Base-by-base conservation (phyloP, 2,329 filamentous ascomycete species). In the Clonostachys byssicola region DNA sequence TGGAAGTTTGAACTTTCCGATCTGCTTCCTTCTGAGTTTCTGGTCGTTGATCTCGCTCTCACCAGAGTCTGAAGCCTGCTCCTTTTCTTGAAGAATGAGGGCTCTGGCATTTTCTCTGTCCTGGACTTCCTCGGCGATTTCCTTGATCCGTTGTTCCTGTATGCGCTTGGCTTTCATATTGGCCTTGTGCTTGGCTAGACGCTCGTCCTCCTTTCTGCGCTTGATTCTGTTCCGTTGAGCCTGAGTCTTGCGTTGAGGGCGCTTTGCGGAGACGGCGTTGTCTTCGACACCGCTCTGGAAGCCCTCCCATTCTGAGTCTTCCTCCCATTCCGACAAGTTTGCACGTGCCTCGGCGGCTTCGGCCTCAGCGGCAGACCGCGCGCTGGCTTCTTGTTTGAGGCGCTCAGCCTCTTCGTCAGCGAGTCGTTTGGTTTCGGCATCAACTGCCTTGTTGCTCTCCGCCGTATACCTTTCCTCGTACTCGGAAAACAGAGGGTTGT, bases 281-380 rank as follows among this genome's bases (percentile, higher is more conserved):
- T 89, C 86, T 56, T 90, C 86, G 10, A 78, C 81, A 47, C 89
- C 91, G 62, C 89, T 96, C 70, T 96, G 86, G 54, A 90, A 83
- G 0, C 88, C 88, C 65, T 92, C 92, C 90, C 91, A 96, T 13
- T 89, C 91, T 42, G 88, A 94, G 61, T 96, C 92, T 57, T 92
- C 88, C 50, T 95, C 90, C 74, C 82, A 92, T 63, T 83, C 82
- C 0, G 81, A 85, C 49, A 86, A 60, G 44, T 85, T 77, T 4
- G 78, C 79, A 43, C 78, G 81, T 51, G 81, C 78, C 59, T 89
- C 84, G 0, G 84, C 85, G 14, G 88, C 88, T 44, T 91, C 86
- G 3, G 87, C 85, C 55, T 88, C 81, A 3, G 86, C 88, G 16
- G 86, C 84, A 10, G 86, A 92, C 40, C 73, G 72, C 12, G 81